Evolutionary conservation across 345 rosid species (phyloP).

Genomic region (Aethionema arabicum): DNA sequence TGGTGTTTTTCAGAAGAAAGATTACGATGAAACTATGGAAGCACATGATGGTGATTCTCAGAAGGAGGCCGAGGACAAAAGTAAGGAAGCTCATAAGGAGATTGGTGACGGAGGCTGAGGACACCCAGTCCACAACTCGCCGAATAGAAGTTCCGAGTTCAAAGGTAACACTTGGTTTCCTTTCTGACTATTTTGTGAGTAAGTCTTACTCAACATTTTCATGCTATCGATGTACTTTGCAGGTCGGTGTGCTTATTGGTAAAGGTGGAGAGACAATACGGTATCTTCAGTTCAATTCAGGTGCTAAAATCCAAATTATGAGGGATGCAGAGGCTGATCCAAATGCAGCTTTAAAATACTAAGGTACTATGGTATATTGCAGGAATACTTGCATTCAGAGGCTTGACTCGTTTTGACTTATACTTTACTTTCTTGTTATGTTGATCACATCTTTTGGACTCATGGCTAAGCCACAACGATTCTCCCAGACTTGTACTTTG

Average conservation of each 20-base stretch:
- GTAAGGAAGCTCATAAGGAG: conserved; percentile 20
- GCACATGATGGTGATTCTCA: conserved; percentile 13
- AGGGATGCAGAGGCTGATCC: conserved; percentile 90
- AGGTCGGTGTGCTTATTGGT: conserved; percentile 97
- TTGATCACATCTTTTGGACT: too few species aligned
- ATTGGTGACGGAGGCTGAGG: conserved; percentile 32
- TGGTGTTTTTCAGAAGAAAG: conserved; percentile 21
- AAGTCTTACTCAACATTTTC: not conserved
- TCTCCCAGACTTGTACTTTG: too few species aligned
- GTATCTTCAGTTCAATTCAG: conserved; percentile 72
- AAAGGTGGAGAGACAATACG: conserved; percentile 90
- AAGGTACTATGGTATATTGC: too few species aligned
- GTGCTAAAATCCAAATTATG: conserved; percentile 89
- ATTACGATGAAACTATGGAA: conserved; percentile 27
- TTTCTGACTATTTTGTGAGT: not conserved
- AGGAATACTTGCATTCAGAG: too few species aligned
- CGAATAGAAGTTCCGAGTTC: conserved; percentile 82
- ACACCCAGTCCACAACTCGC: conserved; percentile 40
- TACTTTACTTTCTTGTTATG: too few species aligned
- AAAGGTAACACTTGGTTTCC: conserved; percentile 48
- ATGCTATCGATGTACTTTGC: conserved; percentile 19
- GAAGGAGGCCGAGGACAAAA: conserved; percentile 36
- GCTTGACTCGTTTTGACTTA: too few species aligned
- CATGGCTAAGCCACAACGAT: too few species aligned
- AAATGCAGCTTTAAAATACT: conserved; percentile 53